phyloP scores from a whole-genome alignment of 2,329 filamentous ascomycete genomes.

The Myriosclerotinia scirpicola region DNA sequence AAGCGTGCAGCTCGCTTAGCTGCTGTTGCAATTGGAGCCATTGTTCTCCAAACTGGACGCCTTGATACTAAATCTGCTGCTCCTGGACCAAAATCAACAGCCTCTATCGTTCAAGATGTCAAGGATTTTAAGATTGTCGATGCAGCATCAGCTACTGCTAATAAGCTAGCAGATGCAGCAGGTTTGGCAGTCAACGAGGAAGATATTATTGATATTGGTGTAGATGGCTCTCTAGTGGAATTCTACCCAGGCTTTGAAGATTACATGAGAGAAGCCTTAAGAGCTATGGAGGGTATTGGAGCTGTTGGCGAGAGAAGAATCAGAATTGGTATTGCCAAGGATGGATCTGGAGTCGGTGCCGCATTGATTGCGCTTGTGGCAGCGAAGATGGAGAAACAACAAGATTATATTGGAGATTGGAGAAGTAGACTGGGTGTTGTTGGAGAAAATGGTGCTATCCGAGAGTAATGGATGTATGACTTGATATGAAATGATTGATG shows the following conservation, averaged over 20 bases:
- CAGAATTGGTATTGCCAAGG: conserved; percentile 93
- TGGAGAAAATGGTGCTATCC: not conserved
- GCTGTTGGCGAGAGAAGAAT: conserved; percentile 78
- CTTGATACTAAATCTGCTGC: conserved; percentile 47
- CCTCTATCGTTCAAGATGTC: conserved; percentile 35
- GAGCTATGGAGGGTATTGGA: conserved; percentile 75
- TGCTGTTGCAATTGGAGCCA: conserved; percentile 82
- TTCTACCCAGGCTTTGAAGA: conserved; percentile 93
- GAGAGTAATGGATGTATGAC: not conserved
- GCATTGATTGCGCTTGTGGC: conserved; percentile 92
- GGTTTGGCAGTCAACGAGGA: conserved; percentile 46
- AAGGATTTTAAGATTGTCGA: conserved; percentile 34
- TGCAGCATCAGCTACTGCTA: conserved; percentile 33
- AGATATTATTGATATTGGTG: conserved; percentile 81
- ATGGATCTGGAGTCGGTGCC: conserved; percentile 92
- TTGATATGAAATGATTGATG: conserved; percentile 18
- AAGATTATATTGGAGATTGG: conserved; percentile 29
- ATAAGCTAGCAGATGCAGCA: conserved; percentile 35
- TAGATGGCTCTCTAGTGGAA: conserved; percentile 91
- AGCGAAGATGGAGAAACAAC: conserved; percentile 50
- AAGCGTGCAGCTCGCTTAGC: conserved; percentile 85
- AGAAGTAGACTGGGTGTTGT: not conserved
- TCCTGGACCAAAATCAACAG: conserved; percentile 31
- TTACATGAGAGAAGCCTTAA: conserved; percentile 80
- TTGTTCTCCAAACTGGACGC: conserved; percentile 77